These are phyloP conservation scores for Penicillium alfredii DNA, from an alignment of 495 filamentous ascomycete species.

Conservation along the genomic window DNA sequence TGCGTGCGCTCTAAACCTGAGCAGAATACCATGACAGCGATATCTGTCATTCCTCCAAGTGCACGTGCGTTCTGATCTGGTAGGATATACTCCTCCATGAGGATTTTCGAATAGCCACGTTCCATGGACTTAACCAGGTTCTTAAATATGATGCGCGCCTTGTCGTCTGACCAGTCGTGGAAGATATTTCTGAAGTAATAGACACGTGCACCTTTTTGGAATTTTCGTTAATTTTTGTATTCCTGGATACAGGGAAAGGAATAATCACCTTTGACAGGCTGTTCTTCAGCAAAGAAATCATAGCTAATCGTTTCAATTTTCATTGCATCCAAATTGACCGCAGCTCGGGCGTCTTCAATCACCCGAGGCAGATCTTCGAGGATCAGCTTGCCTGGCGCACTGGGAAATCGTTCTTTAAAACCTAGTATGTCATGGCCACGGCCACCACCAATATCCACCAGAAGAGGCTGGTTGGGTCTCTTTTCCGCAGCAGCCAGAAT, in stretches of 20 bases:
- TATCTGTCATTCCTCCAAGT: conserved; percentile 22
- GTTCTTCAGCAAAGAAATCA: conserved; percentile 34
- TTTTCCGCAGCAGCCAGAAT: conserved; percentile 13
- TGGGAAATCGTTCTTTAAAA: conserved; percentile 20
- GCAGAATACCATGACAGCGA: conserved; percentile 36
- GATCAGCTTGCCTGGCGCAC: conserved; percentile 25
- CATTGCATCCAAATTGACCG: conserved; percentile 11
- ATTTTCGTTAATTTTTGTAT: too few relatives aligned
- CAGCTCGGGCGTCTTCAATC: conserved; percentile 23
- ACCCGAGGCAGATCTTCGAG: conserved; percentile 42
- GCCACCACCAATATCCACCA: conserved; percentile 50
- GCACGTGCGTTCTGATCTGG: conserved; percentile 17
- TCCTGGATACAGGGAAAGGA: too few relatives aligned
- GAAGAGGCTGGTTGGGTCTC: conserved; percentile 22
- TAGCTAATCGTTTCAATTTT: conserved; percentile 26
- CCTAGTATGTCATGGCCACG: conserved; percentile 42
- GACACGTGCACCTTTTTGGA: conserved; percentile 27
- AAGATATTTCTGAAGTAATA: conserved; percentile 46
- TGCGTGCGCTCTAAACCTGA: conserved; percentile 36
- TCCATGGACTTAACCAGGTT: conserved; percentile 34
- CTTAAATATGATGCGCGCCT: conserved; percentile 29
- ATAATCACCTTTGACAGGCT: conserved; percentile 38
- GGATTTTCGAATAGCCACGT: conserved; percentile 35
- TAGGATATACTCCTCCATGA: conserved; percentile 34
- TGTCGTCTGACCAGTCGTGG: conserved; percentile 45